Evolutionary conservation across 805 yeast species (phyloP).

Genomic region (Metschnikowia santaceciliae): DNA sequence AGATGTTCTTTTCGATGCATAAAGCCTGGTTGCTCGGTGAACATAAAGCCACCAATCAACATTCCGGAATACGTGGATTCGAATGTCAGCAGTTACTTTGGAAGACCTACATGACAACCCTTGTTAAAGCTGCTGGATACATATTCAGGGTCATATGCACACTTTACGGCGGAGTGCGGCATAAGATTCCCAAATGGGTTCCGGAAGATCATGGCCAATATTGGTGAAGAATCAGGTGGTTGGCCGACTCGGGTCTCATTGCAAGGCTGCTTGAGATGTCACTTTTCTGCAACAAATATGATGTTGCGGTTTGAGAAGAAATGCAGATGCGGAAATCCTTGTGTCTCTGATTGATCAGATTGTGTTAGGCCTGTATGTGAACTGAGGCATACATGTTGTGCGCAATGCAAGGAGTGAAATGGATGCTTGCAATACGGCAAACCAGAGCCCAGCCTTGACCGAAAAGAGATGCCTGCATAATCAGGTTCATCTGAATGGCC

Average conservation of each 20-base stretch:
- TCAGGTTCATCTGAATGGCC: conserved; percentile 1
- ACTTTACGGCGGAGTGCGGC: not conserved
- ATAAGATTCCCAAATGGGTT: not conserved
- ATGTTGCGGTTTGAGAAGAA: not conserved
- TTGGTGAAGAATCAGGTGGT: too few species aligned
- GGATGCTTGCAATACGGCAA: not conserved
- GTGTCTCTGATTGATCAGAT: not conserved
- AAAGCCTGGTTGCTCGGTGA: not conserved
- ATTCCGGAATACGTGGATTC: not conserved
- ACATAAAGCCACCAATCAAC: not conserved
- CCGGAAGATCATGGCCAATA: not conserved
- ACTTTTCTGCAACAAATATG: not conserved
- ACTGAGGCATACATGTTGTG: not conserved
- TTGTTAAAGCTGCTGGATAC: not conserved
- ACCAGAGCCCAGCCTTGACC: not conserved
- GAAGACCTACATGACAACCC: not conserved
- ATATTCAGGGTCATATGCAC: not conserved
- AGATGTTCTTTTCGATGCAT: not conserved
- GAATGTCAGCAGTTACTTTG: not conserved
- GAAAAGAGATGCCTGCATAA: not conserved
- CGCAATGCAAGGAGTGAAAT: not conserved
- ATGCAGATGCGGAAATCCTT: not conserved
- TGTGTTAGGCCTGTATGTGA: conserved; percentile 1
- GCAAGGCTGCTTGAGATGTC: not conserved
- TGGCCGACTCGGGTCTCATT: not conserved